phyloP scores from a whole-genome alignment of 2,329 filamentous ascomycete species.

The Trichoderma atrobrunneum region DNA sequence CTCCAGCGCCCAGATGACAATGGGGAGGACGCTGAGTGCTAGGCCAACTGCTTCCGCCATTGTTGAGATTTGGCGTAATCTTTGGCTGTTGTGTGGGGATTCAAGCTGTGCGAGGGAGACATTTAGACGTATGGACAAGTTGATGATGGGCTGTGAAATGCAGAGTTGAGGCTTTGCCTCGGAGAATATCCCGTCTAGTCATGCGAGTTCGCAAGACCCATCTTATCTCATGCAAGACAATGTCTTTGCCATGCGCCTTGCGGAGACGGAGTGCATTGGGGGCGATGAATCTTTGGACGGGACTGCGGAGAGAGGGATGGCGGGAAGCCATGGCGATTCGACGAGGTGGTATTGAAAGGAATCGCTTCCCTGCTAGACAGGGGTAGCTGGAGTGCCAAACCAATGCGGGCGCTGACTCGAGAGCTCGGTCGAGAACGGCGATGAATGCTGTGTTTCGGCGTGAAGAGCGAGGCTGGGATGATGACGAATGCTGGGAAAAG shows the following conservation, averaged over 20 bases:
- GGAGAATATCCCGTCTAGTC: neutral
- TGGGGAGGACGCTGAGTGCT: conserved; percentile 9
- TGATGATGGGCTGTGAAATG: neutral
- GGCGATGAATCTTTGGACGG: neutral
- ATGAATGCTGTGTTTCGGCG: neutral
- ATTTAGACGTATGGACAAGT: neutral
- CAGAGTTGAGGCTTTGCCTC: neutral
- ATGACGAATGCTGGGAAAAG: neutral
- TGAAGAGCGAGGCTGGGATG: neutral
- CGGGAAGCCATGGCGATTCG: neutral
- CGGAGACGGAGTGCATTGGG: neutral
- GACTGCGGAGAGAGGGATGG: neutral
- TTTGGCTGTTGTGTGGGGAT: neutral
- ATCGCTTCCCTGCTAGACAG: conserved; percentile 2
- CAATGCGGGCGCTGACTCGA: neutral
- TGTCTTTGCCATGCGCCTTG: neutral
- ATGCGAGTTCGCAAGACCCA: neutral
- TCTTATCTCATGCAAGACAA: neutral
- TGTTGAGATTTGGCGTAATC: neutral
- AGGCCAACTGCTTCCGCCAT: conserved; percentile 14
- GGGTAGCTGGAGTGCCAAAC: neutral
- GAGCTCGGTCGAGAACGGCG: neutral
- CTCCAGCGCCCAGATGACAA: conserved; percentile 14
- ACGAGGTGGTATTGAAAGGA: conserved; percentile 6
- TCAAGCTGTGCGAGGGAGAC: neutral